Conservation (phyloP, 495 filamentous ascomycete species). For the Friedmanniomyces simplex region DNA sequence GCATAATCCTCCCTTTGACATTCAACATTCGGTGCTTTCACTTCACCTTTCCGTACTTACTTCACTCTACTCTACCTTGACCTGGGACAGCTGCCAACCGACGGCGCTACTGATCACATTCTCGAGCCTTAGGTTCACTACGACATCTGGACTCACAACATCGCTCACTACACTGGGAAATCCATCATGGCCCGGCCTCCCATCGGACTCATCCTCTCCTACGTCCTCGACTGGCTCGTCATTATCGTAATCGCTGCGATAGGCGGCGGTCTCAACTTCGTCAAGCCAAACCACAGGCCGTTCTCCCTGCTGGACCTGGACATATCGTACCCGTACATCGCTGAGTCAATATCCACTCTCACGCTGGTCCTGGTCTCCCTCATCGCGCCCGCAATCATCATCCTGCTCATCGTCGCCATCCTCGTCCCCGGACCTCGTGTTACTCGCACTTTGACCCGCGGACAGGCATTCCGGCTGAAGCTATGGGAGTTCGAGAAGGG, state of each 20-base stretch:
- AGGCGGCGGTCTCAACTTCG: conserved; percentile 26
- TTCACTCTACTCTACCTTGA: too few relatives aligned
- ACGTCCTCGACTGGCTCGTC: conserved; percentile 33
- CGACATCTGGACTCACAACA: too few relatives aligned
- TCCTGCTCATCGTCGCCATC: conserved; percentile 39
- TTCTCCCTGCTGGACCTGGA: conserved; percentile 43
- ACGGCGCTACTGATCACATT: too few relatives aligned
- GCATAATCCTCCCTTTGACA: too few relatives aligned
- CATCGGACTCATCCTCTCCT: conserved; percentile 28
- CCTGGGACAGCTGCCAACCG: too few relatives aligned
- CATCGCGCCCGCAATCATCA: conserved; percentile 44
- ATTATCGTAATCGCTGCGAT: conserved; percentile 28
- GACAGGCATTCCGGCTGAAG: conserved; percentile 37
- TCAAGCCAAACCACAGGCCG: conserved; percentile 28
- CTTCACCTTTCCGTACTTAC: too few relatives aligned
- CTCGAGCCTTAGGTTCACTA: too few relatives aligned
- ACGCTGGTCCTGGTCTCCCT: conserved; percentile 42
- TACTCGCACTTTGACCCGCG: conserved; percentile 23
- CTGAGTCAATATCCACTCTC: conserved; percentile 42
- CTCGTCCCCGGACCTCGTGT: conserved; percentile 39
- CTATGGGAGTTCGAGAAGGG: conserved; percentile 47
- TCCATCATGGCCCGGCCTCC: conserved; percentile 2
- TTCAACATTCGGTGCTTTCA: too few relatives aligned
- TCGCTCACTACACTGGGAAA: too few relatives aligned
- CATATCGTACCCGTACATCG: conserved; percentile 48